Evolutionary conservation across 176 grass and related monocot genomes (phyloP), one percentile per base, ranked within the genome.

Genomic region (Chrysopogon serrulatus): DNA sequence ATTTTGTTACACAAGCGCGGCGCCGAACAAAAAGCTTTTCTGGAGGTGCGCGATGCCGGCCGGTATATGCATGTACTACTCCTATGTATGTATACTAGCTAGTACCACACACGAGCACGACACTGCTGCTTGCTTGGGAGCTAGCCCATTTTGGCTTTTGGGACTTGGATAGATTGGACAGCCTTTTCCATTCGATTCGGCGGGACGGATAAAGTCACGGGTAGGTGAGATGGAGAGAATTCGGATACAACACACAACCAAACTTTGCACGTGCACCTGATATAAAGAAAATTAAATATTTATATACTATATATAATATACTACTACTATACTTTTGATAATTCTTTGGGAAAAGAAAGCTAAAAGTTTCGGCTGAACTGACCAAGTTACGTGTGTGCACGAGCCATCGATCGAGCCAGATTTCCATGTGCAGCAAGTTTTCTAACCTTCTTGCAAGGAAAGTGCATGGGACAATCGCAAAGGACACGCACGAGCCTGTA

Each of bases 191-290:
- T 73, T 82, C 43, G 83, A 82, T 82, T 86, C 64, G 65, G 88
- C 88, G 72, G 42, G 71, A 77, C 56, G 43, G 51, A 81, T 51
- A 73, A 78, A 82, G 83, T 82, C 71, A 65, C 42, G n/a, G 17
- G 83, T 66, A 39, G 56, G 83, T 90, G 79, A 71, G 42, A 35
- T 47, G 0, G n/a, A 26, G 21, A 49, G 64, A 86, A 37, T 84
- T 80, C 62, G 33, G 6, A 30, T 31, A 6, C 56, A 71, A 28
- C 83, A 90, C 88, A 72, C 83, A 65, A 82, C 64, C 71, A 37
- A 53, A 61, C 54, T 57, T 24, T 57, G 49, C 82, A 83, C 43
- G 79, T 72, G 67, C 27, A 44, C 53, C n/a, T 9, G 13, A n/a
- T 23, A 54, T n/a, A n/a, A n/a, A 56, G n/a, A 32, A 40, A 42